Base-by-base conservation (phyloP, 2,329 filamentous ascomycete species). In the Ceratocystiopsis minuta region DNA sequence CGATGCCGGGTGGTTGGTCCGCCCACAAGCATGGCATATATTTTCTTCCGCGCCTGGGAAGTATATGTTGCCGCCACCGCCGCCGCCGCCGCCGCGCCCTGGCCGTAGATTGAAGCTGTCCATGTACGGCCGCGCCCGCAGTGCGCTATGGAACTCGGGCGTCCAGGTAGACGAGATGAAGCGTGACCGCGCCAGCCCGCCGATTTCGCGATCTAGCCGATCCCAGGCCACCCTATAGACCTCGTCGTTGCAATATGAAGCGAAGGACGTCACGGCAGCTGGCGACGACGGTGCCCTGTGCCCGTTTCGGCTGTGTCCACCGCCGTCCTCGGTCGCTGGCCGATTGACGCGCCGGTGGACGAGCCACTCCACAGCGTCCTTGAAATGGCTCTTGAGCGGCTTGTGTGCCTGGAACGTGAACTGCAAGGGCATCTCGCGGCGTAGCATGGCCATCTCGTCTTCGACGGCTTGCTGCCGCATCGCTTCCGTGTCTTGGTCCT, bases 281-380 rank as follows among this genome's bases (percentile, higher is more conserved):
- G n/a, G n/a, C n/a, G n/a, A n/a, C n/a, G n/a, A n/a, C n/a, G n/a
- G n/a, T n/a, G n/a, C n/a, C n/a, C n/a, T n/a, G n/a, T n/a, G 24
- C 24, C 24, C 6, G 24, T 2, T 28, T 28, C 2, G 5, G 24
- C 9, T 6, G 24, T 10, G 24, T 10, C 6, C n/a, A n/a, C 24
- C 24, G 24, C 7, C 24, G 6, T 69, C 60, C 32, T 33, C 32
- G 12, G 32, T 12, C 7, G 24, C 11, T 2, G 24, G 42, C 24
- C 80, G 81, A 49, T 86, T 79, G 40, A 90, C 66, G 50, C 79
- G 78, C 53, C 80, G 81, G 52, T 85, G 80, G 3, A 88, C 76
- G 59, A 87, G 78, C 81, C 81, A 88, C 54, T 85, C 80, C 2
- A 88, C 65, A 0, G 74, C 78, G 50, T 78, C 75, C 38, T 70